phyloP scores from a whole-genome alignment of 2,329 filamentous ascomycete genomes.

The Xylaria multiplex region DNA sequence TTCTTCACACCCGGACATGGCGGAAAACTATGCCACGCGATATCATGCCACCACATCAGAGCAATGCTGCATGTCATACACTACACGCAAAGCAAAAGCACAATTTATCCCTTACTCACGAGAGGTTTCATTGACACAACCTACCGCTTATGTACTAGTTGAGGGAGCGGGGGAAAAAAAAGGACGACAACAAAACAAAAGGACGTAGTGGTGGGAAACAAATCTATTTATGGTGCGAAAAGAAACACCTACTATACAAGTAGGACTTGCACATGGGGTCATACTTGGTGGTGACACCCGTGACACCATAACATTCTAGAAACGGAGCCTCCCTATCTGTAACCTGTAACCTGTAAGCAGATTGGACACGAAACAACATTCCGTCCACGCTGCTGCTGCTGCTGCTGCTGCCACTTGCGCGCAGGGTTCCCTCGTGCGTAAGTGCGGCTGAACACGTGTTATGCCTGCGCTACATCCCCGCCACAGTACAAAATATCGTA shows the following conservation, averaged over 20 bases:
- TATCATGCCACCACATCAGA: conserved; percentile 17
- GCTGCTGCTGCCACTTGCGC: neutral
- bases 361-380: neutral
- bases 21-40: conserved; percentile 11
- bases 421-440: neutral
- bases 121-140: conserved; percentile 13
- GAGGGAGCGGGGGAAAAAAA: no score
- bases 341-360: neutral
- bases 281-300: neutral
- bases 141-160: neutral
- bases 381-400: no score
- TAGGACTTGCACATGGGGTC: no score
- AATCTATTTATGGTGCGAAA: no score
- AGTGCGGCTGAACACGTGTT: conserved; percentile 28
- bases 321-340: neutral
- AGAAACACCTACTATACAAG: no score
- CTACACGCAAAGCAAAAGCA: neutral
- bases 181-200: neutral
- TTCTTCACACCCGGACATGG: conserved; percentile 11
- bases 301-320: conserved; percentile 17
- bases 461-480: conserved; percentile 12
- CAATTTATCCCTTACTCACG: conserved; percentile 24
- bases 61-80: conserved; percentile 11
- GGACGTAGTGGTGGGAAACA: neutral
- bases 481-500: neutral